phyloP scores from a whole-genome alignment of 2,329 filamentous ascomycete species.

The Metarhizium humberi region DNA sequence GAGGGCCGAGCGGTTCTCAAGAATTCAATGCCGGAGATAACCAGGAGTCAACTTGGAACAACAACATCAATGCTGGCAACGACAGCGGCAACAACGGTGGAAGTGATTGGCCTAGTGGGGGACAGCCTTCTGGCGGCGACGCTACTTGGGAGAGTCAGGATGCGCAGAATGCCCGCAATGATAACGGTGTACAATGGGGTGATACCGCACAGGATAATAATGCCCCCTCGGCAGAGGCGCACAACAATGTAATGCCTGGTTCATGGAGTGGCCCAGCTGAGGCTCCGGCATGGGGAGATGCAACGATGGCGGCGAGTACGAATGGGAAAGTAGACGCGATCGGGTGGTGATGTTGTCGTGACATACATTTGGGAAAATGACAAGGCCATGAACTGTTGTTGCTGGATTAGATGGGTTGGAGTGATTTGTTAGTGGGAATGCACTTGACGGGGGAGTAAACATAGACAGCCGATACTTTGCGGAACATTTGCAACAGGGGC shows the following conservation, averaged over 20 bases:
- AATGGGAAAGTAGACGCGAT: slow-evolving; percentile 12
- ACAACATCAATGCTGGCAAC: slow-evolving; percentile 1
- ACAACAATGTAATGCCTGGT: slow-evolving; percentile 23
- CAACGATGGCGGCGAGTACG: slow-evolving; percentile 21
- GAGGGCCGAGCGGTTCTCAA: not conserved
- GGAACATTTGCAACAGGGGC: no score
- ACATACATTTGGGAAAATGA: not conserved
- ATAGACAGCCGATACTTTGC: no score
- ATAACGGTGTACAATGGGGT: not conserved
- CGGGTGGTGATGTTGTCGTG: not conserved
- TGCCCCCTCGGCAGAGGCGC: not conserved
- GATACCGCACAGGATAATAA: not conserved
- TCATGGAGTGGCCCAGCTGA: slow-evolving; percentile 15
- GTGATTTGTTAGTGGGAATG: not conserved
- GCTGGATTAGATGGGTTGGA: not conserved
- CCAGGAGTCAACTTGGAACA: not conserved
- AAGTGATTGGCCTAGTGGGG: not conserved
- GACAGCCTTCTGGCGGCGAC: not conserved
- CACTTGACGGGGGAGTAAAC: no score
- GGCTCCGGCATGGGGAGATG: slow-evolving; percentile 20
- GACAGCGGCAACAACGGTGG: not conserved
- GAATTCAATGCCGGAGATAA: not conserved
- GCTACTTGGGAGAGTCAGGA: not conserved
- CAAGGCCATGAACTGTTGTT: not conserved
- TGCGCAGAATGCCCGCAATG: not conserved